Base-by-base conservation (phyloP, 805 yeast genomes). In the Yamadazyma sp. region DNA sequence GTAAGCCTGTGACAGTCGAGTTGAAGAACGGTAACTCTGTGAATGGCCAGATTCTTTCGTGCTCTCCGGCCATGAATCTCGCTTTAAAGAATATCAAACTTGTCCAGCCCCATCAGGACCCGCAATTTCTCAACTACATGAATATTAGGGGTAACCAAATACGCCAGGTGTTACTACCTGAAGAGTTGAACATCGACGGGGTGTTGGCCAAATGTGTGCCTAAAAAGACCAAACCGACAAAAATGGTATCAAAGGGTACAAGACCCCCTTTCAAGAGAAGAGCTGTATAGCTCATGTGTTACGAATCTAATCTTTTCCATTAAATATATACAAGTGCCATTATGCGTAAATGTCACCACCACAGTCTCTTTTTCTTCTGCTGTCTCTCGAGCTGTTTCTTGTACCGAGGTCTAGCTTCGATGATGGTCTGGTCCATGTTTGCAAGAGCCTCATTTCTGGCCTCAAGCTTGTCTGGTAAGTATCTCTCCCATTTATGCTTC, bases 11-110 rank as follows among this genome's bases (percentile, higher is more conserved):
- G 1, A 89, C 91, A 36, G 84, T 90, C 13, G 98, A 90, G 58
- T 69, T 91, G 53, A 91, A 90, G 59, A 88, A 91, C 60, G 97
- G 97, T 26, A 85, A 91, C 4, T 73, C 86, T 4, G 77, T 91
- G 5, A 77, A 84, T 51, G 98, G 98, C 0, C 85, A 90, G 10
- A 68, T 91, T 17, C 78, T 84, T 27, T 78, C 89, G 5, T 95
- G 93, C 27, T 73, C 95, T 3, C 96, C 96, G 18, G 76, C 84
- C 45, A 90, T 90, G 98, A 90, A 90, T 60, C 80, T 90, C 30
- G 79, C 87, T 4, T 60, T 90, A 44, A 80, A 84, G 50, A 84
- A 84, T 47, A 91, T 86, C 32, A 84, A 82, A 49, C 79, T 91
- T 75, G 80, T 90, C 2, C 73, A 84, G 29, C 77, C 75, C 38